Evolutionary conservation across 805 yeast species (phyloP), one percentile per base, ranked within the genome.

Genomic region (Starmera quercuum): DNA sequence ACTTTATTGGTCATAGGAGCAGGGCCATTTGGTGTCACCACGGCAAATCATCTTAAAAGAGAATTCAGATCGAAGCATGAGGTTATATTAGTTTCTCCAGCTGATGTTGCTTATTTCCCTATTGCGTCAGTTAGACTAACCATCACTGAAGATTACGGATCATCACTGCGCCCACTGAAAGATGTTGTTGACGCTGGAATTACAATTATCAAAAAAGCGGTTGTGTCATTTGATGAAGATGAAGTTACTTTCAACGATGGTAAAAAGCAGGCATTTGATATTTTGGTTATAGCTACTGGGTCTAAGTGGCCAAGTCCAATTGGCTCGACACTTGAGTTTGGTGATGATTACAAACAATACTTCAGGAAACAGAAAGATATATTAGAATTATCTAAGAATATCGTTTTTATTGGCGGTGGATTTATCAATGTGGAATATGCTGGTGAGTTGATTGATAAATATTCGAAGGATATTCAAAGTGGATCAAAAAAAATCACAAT

Each of bases 341-440:
- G 41, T 8, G 40, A 45, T 19, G 38, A 37, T 16, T 37, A 41
- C 16, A 24, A 35, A 4, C 21, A 26, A 1, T 42, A 54, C 28
- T 39, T 44, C 22, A 32, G 39, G 7, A 14, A 29, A 5, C 39
- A 45, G 26, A 29, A 21, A 11, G 35, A 43, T 4, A 39, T 37
- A 33, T 37, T 56, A 5, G 37, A 38, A 10, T 29, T 32, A 1
- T 58, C 61, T 3, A 45, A 50, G 16, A 36, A 49, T 20, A 47
- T 57, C 14, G 53, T 47, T 4, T 33, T 59, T 16, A 38, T 57
- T 13, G 64, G 64, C 25, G 63, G 59, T 15, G 64, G 63, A 3
- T 45, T 48, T 32, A 45, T 42, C 16, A 59, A 53, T 20, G 40
- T 39, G 15, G 64, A 59, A 36, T 23, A 58, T 3, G 49, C 45